Percentiles rank a stretch among this genome's conserved stretches.
phyloP scores from a whole-genome alignment of 805 yeast species.

The Yarrowia sp. region DNA sequence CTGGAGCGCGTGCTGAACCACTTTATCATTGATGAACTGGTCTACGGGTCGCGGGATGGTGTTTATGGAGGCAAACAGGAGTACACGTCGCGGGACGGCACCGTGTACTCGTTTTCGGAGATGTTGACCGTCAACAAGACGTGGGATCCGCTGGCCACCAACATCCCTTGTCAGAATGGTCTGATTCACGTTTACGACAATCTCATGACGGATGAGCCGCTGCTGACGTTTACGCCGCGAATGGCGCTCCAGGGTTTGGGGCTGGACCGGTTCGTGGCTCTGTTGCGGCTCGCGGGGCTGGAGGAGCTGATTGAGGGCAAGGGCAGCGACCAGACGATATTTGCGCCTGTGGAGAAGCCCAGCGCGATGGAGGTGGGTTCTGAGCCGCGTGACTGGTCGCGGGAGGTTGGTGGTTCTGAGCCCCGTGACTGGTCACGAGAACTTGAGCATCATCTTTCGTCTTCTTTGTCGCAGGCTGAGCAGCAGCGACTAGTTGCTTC shows the following conservation, averaged over 20 bases:
- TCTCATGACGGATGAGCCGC: slow-evolving; percentile 30
- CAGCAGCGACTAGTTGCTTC: background rate
- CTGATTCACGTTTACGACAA: slow-evolving; percentile 48
- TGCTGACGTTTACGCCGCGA: slow-evolving; percentile 48
- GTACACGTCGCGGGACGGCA: slow-evolving; percentile 29
- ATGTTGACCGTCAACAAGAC: slow-evolving; percentile 40
- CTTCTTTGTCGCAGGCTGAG: background rate
- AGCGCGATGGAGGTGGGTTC: background rate
- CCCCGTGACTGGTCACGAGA: background rate
- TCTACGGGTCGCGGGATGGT: slow-evolving; percentile 22
- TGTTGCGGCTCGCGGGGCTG: slow-evolving; percentile 59
- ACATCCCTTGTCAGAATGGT: slow-evolving; percentile 47
- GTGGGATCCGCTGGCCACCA: slow-evolving; percentile 39
- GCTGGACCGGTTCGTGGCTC: slow-evolving; percentile 64
- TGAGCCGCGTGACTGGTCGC: background rate
- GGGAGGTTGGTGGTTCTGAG: too few species aligned
- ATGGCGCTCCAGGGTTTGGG: slow-evolving; percentile 59
- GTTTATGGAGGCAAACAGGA: background rate
- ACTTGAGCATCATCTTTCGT: background rate
- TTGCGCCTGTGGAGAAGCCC: slow-evolving; percentile 43
- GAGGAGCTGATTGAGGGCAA: slow-evolving; percentile 53
- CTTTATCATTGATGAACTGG: slow-evolving; percentile 44
- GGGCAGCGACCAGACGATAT: slow-evolving; percentile 53
- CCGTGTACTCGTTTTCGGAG: slow-evolving; percentile 37
- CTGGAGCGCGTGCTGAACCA: slow-evolving; percentile 39